A percentile compares a stretch with the other conserved stretches of the same genome.
phyloP scores from a whole-genome alignment of 495 filamentous ascomycete species.

The Tuber aestivum region DNA sequence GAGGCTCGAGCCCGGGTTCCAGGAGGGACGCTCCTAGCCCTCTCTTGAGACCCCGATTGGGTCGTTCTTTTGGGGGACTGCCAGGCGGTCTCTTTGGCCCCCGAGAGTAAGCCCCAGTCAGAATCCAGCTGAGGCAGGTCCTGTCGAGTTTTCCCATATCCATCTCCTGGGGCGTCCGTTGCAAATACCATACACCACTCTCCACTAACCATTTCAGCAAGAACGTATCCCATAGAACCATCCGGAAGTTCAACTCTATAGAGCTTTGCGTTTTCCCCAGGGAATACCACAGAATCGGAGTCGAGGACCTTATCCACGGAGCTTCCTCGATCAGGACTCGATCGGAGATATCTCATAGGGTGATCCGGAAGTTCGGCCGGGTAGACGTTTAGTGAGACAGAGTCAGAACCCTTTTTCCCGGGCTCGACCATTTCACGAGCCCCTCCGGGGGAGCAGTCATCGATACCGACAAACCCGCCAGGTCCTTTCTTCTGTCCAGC shows the following conservation, averaged over 20 bases:
- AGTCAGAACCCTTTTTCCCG: neutral
- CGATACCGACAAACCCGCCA: neutral
- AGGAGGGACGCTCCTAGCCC: neutral
- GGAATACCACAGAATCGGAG: neutral
- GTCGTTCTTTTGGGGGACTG: neutral
- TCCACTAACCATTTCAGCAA: neutral
- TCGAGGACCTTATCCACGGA: neutral
- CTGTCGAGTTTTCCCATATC: neutral
- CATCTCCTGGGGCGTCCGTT: neutral
- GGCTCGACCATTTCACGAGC: neutral
- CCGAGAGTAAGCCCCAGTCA: neutral
- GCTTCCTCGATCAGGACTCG: neutral
- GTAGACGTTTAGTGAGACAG: neutral
- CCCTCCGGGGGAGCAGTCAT: neutral
- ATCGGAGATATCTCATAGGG: neutral
- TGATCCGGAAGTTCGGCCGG: neutral
- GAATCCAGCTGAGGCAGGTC: neutral
- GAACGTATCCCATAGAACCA: neutral
- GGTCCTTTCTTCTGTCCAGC: neutral
- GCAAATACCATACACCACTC: neutral
- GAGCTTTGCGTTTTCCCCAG: neutral
- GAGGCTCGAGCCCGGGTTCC: neutral
- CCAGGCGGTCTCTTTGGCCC: neutral
- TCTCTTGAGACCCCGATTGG: neutral
- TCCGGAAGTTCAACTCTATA: neutral